phyloP scores from a whole-genome alignment of 306 rosid genomes.

The Mimosa bimucronata region DNA sequence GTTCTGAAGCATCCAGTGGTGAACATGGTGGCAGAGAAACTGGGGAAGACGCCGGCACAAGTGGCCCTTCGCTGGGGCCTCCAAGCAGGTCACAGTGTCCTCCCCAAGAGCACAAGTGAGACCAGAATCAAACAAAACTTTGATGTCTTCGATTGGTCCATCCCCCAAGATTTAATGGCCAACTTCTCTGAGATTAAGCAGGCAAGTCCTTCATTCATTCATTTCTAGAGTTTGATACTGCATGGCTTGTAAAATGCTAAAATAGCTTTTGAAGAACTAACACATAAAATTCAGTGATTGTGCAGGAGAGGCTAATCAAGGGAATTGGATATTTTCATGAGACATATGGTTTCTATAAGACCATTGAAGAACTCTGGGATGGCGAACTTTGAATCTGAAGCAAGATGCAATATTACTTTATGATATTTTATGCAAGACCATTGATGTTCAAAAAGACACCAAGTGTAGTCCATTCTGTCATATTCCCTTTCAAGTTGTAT shows the following conservation, averaged over 20 bases:
- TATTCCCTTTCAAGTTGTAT: too few species aligned
- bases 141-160: constrained; percentile 59
- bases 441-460: neutral
- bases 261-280: neutral
- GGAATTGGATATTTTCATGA: constrained; percentile 42
- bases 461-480: neutral
- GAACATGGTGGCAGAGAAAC: constrained; percentile 45
- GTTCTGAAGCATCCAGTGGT: constrained; percentile 61
- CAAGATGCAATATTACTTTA: neutral
- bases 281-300: neutral
- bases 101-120: constrained; percentile 64
- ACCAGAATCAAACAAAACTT: constrained; percentile 63
- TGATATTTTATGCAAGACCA: neutral
- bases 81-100: constrained; percentile 63
- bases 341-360: constrained; percentile 50
- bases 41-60: constrained; percentile 68
- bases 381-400: constrained; percentile 49
- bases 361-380: constrained; percentile 71
- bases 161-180: constrained; percentile 57
- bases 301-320: constrained; percentile 61
- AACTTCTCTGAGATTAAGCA: constrained; percentile 54
- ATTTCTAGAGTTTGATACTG: neutral
- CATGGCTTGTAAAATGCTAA: neutral
- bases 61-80: constrained; percentile 75
- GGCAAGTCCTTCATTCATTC: constrained; percentile 42